phyloP scores from a whole-genome alignment of 169 alveolate species.

The Plasmodium gaboni region DNA sequence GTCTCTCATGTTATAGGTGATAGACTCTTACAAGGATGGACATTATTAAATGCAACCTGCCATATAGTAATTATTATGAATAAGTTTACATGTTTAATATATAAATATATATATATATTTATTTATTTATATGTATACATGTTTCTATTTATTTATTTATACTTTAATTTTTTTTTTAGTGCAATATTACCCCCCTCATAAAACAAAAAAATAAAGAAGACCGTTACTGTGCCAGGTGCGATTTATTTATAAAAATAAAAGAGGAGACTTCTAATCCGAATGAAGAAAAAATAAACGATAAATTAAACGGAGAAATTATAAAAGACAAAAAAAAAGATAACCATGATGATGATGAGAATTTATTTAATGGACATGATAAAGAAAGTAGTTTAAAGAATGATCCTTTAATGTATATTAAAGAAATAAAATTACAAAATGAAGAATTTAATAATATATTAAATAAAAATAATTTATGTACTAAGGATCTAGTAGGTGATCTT shows the following conservation, averaged over 20 bases:
- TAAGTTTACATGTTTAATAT: background rate
- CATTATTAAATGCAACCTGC: conserved; percentile 37
- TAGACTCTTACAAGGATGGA: conserved; percentile 66
- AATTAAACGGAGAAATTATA: background rate
- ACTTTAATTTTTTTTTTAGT: conserved; percentile 7
- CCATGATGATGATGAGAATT: background rate
- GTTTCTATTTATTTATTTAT: background rate
- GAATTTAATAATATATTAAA: conserved; percentile 56
- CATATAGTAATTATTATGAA: conserved; percentile 42
- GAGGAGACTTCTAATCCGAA: background rate
- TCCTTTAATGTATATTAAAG: conserved; percentile 32
- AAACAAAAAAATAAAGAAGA: conserved; percentile 66
- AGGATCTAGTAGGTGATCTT: conserved; percentile 18
- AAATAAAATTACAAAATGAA: conserved; percentile 54
- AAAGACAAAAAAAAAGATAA: background rate
- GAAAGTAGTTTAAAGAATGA: background rate
- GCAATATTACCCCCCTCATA: conserved; percentile 52
- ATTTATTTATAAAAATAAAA: conserved; percentile 20
- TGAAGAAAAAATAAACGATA: background rate
- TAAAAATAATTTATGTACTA: conserved; percentile 17
- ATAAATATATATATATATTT: background rate
- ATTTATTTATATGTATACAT: background rate
- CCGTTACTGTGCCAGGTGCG: conserved; percentile 38
- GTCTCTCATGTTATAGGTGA: conserved; percentile 60
- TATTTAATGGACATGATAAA: conserved; percentile 5